These are phyloP conservation scores for Cicer chorassanicum DNA, from an alignment of 306 rosid genomes.

Conservation along the genomic window DNA sequence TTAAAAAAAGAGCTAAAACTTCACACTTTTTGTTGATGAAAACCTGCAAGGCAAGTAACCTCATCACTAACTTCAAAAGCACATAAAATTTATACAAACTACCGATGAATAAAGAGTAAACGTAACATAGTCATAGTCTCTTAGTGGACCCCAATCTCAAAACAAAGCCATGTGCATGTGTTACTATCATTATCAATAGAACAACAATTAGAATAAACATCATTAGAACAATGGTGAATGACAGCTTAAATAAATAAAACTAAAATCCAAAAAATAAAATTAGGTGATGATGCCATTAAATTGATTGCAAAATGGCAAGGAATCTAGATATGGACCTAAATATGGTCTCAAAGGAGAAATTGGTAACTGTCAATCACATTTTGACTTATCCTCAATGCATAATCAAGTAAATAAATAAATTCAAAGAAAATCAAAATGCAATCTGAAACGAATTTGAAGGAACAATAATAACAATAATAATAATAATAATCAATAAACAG, in stretches of 20 bases:
- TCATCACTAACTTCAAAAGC: constrained; percentile 53
- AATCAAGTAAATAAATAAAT: constrained; percentile 9
- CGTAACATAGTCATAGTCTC: constrained; percentile 8
- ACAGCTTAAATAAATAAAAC: constrained; percentile 22
- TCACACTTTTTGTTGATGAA: constrained; percentile 45
- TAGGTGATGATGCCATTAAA: constrained; percentile 8
- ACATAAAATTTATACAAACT: constrained; percentile 41
- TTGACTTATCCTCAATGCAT: constrained; percentile 6
- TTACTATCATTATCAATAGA: not conserved
- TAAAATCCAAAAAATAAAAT: constrained; percentile 14
- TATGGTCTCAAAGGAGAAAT: constrained; percentile 2
- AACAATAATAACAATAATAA: not conserved
- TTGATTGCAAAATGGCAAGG: constrained; percentile 39
- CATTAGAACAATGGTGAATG: constrained; percentile 17
- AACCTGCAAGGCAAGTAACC: constrained; percentile 57
- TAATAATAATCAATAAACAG: not conserved
- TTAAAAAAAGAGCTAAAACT: constrained; percentile 20
- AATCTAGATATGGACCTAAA: constrained; percentile 25
- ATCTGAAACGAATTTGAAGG: not conserved
- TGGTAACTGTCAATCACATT: constrained; percentile 31
- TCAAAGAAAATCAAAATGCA: constrained; percentile 21
- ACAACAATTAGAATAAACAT: no score
- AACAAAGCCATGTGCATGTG: constrained; percentile 40
- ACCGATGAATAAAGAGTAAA: constrained; percentile 28
- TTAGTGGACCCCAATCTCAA: constrained; percentile 45